Conservation (phyloP, 169 alveolate genomes). For the Plasmodium reichenowi region DNA sequence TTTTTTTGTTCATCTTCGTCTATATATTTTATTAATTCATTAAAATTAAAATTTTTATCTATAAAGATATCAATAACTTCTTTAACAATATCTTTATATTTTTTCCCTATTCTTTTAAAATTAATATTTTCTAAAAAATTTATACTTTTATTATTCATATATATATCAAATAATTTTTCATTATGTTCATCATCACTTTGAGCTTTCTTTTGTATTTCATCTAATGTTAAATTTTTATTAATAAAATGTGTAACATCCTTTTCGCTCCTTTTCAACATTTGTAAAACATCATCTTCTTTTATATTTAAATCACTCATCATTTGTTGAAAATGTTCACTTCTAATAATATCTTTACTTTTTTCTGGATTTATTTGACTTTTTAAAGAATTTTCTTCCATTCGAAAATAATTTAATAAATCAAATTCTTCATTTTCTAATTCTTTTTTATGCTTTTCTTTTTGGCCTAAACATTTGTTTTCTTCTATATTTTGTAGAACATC, state of each 20-base stretch:
- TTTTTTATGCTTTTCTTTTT: neutral
- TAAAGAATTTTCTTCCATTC: conserved; percentile 26
- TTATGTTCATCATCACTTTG: conserved; percentile 42
- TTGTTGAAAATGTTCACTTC: conserved; percentile 44
- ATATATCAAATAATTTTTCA: conserved; percentile 59
- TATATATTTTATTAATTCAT: conserved; percentile 30
- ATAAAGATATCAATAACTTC: conserved; percentile 42
- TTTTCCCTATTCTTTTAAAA: conserved; percentile 66
- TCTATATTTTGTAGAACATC: conserved; percentile 17
- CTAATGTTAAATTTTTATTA: conserved; percentile 56
- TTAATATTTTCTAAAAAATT: conserved; percentile 41
- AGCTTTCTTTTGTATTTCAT: conserved; percentile 61
- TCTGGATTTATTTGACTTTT: conserved; percentile 51
- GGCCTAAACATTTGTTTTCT: conserved; percentile 9
- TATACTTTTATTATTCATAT: conserved; percentile 36
- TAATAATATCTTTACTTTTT: conserved; percentile 62
- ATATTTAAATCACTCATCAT: conserved; percentile 48
- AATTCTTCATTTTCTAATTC: conserved; percentile 16
- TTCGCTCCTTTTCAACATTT: conserved; percentile 31
- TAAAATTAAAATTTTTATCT: conserved; percentile 23
- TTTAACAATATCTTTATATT: conserved; percentile 61
- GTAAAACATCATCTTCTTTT: conserved; percentile 56
- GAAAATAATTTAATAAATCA: conserved; percentile 29
- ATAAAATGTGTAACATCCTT: conserved; percentile 56
- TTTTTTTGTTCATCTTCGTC: conserved; percentile 25